A percentile compares a stretch with the other conserved stretches of the same genome.
Evolutionary conservation across 176 grass and related monocot species (phyloP).

Genomic region (Pontederia paniculata): DNA sequence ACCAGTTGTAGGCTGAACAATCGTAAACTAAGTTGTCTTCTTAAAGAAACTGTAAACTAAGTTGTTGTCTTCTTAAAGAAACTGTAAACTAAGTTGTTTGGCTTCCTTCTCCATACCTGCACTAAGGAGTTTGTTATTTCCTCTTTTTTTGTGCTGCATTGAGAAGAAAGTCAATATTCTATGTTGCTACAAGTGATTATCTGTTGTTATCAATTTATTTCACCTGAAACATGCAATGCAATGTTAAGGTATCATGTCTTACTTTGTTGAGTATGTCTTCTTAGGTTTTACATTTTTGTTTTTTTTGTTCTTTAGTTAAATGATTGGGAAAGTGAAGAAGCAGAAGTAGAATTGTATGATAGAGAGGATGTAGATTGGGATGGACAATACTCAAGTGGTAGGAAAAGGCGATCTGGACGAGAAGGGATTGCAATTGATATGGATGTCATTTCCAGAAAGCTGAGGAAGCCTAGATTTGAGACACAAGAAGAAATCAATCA

Average conservation of each 20-base stretch:
- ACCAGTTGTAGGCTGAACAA: no score
- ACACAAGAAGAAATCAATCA: slow-evolving; percentile 86
- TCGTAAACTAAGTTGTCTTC: no score
- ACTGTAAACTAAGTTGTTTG: no score
- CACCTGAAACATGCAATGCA: no score
- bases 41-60: no score
- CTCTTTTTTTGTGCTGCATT: no score
- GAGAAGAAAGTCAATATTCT: no score
- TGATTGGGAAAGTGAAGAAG: slow-evolving; percentile 95
- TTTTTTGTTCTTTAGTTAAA: slow-evolving; percentile 37
- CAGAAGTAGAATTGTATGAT: slow-evolving; percentile 79
- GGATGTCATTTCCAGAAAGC: slow-evolving; percentile 63
- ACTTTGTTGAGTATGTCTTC: not conserved
- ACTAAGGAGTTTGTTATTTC: no score
- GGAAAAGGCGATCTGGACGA: slow-evolving; percentile 51
- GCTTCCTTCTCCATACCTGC: no score
- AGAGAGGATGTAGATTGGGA: slow-evolving; percentile 99
- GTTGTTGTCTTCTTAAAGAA: no score
- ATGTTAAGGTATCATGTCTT: not conserved
- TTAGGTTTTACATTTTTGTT: not conserved
- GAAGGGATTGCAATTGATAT: slow-evolving; percentile 81
- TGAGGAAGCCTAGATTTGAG: slow-evolving; percentile 84
- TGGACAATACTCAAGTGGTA: slow-evolving; percentile 93
- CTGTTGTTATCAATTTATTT: no score
- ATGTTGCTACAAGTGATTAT: no score